phyloP scores from a whole-genome alignment of 2,329 filamentous ascomycete species.

The Colletotrichum horii region DNA sequence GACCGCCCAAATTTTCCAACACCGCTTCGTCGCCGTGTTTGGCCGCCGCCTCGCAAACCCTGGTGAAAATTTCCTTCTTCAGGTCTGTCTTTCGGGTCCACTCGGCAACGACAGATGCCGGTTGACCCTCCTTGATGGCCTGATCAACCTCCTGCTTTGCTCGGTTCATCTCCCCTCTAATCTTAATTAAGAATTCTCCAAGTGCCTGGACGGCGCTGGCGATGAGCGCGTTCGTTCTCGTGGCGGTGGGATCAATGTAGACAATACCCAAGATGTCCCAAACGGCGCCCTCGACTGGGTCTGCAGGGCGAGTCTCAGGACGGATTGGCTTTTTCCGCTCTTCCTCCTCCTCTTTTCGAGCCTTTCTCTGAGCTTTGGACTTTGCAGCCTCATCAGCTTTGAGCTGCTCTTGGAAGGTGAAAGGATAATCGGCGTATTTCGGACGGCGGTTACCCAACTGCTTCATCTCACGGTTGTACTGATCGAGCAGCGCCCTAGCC shows the following conservation, averaged over 20 bases:
- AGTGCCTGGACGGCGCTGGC: conserved; percentile 56
- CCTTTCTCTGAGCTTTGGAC: conserved; percentile 51
- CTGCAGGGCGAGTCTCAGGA: conserved; percentile 46
- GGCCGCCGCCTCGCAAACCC: conserved; percentile 58
- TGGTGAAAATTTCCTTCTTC: conserved; percentile 54
- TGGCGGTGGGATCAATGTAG: conserved; percentile 47
- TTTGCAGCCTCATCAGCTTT: conserved; percentile 50
- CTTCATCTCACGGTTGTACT: conserved; percentile 48
- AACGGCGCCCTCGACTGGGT: conserved; percentile 51
- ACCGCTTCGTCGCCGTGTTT: conserved; percentile 60
- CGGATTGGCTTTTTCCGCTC: conserved; percentile 47
- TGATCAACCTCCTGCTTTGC: conserved; percentile 50
- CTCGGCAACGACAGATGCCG: conserved; percentile 38
- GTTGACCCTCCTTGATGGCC: conserved; percentile 45
- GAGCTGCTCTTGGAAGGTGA: conserved; percentile 48
- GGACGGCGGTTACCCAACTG: conserved; percentile 46
- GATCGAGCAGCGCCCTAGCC: conserved; percentile 42
- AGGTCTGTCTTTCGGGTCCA: conserved; percentile 46
- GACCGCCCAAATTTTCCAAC: conserved; percentile 62
- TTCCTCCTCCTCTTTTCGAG: conserved; percentile 46
- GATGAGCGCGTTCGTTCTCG: conserved; percentile 42
- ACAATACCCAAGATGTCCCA: conserved; percentile 61
- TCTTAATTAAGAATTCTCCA: conserved; percentile 53
- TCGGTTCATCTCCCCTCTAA: conserved; percentile 53
- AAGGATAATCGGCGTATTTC: conserved; percentile 52